These are phyloP conservation scores for Naegleria gruberi DNA, from an alignment of 208 protist species.

Conservation along the genomic window DNA sequence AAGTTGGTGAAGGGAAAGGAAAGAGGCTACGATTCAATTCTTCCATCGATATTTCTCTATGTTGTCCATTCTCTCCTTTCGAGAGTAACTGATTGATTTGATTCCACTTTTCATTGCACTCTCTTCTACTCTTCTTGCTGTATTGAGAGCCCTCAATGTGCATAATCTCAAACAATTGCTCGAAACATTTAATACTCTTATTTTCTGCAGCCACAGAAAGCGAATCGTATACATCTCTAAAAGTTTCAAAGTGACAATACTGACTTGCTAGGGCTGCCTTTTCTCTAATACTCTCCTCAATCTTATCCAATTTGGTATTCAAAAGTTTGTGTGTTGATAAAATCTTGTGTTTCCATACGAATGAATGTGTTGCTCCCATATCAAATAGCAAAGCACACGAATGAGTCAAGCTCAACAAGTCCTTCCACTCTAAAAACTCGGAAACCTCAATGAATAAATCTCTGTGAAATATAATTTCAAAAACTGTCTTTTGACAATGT, in stretches of 20 bases:
- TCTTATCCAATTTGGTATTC: background rate
- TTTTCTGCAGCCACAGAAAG: background rate
- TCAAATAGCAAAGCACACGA: background rate
- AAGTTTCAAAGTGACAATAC: background rate
- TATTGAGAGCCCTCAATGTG: background rate
- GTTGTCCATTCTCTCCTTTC: no score
- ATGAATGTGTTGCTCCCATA: background rate
- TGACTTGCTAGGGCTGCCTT: background rate
- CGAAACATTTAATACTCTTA: background rate
- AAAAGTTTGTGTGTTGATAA: background rate
- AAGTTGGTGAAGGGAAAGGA: no score
- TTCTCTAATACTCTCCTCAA: background rate
- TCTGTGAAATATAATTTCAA: background rate
- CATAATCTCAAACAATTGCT: background rate
- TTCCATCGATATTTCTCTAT: no score
- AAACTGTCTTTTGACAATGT: background rate
- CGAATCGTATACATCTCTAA: background rate
- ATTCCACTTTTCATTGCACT: no score
- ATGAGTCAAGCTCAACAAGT: background rate
- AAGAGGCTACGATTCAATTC: no score
- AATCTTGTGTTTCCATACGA: background rate
- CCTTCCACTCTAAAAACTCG: background rate
- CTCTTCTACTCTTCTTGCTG: background rate
- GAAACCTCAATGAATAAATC: background rate
- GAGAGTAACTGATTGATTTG: no score